Percentiles rank a stretch among this genome's conserved stretches.
Conservation (phyloP, 73 alveolate genomes). For the Uronychia setigera region DNA sequence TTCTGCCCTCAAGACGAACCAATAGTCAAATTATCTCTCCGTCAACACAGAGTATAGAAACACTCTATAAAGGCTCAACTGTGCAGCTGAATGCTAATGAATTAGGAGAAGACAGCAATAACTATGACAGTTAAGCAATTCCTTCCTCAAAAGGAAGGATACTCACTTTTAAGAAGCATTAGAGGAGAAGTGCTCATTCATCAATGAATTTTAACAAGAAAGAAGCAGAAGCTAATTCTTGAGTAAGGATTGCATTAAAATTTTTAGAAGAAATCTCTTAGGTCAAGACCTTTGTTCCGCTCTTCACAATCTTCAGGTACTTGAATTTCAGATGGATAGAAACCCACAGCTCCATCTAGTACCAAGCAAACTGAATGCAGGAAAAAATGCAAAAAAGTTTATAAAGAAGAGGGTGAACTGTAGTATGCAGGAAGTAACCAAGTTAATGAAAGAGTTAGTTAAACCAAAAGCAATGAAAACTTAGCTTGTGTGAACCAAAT, state of each 20-base stretch:
- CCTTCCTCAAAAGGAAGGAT: neutral
- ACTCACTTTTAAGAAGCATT: neutral
- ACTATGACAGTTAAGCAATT: too few species aligned
- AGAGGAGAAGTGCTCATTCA: neutral
- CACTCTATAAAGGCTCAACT: too few species aligned
- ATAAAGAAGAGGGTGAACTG: too few species aligned
- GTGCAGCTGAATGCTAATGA: too few species aligned
- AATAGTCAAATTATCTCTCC: too few species aligned
- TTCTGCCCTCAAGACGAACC: too few species aligned
- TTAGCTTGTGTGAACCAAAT: neutral
- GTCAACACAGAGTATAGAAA: too few species aligned
- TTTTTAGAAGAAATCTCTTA: neutral
- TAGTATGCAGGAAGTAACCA: too few species aligned
- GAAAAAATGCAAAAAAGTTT: too few species aligned
- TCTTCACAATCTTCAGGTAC: neutral
- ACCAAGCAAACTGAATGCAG: too few species aligned
- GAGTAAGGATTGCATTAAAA: too few species aligned
- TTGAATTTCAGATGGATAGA: neutral
- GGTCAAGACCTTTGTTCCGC: neutral
- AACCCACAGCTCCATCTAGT: neutral
- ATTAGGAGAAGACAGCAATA: too few species aligned
- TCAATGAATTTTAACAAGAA: neutral
- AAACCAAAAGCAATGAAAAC: neutral
- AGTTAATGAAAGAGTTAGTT: neutral
- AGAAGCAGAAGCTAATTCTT: neutral